Percentiles rank a stretch among this genome's conserved stretches.
Evolutionary conservation across 768 basidiomycete genomes (phyloP).

Genomic region (Russula olivacea): DNA sequence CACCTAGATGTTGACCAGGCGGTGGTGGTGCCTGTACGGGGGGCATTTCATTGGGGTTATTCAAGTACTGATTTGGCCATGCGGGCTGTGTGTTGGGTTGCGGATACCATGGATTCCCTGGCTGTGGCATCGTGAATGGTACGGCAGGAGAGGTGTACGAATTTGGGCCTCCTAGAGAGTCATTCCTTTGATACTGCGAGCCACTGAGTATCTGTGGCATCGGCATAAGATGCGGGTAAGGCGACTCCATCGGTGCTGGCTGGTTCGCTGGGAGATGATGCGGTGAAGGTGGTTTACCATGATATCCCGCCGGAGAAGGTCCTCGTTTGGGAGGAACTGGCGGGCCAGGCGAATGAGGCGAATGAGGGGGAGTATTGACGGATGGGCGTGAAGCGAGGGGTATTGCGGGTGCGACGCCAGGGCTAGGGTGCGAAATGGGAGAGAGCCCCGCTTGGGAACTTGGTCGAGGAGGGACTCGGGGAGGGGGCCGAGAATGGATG

Average conservation of each 20-base stretch:
- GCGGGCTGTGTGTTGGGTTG: not conserved
- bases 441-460: not conserved
- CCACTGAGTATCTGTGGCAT: not conserved
- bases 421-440: too few species aligned
- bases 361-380: not conserved
- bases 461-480: constrained; percentile 18
- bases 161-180: not conserved
- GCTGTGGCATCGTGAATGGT: not conserved
- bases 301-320: not conserved
- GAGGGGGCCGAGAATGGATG: constrained; percentile 5
- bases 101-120: not conserved
- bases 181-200: not conserved
- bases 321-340: not conserved
- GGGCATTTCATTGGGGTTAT: not conserved
- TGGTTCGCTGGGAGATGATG: not conserved
- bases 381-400: constrained; percentile 18
- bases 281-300: not conserved
- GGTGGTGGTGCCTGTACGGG: not conserved
- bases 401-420: constrained; percentile 10
- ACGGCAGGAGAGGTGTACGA: not conserved
- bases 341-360: not conserved
- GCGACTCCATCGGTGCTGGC: not conserved
- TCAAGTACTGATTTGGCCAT: constrained; percentile 8
- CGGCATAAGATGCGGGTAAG: constrained; percentile 1
- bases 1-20: not conserved